Base-by-base conservation (phyloP, 2,329 filamentous ascomycete species). In the Zarea fungicola region DNA sequence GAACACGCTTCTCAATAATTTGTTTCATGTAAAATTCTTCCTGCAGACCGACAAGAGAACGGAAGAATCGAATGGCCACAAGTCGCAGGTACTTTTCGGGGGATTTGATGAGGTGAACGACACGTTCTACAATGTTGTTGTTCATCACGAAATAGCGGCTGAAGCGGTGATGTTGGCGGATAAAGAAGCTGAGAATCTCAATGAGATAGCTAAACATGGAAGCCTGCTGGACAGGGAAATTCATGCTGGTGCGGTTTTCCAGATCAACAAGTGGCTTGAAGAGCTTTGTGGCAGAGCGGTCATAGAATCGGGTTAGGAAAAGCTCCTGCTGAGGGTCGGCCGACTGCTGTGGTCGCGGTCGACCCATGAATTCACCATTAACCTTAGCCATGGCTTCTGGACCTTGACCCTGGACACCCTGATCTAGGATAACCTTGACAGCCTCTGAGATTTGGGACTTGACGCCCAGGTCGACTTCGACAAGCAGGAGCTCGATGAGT, bases 381-480 rank as follows among this genome's bases (percentile, higher is more conserved):
- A 76, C 76, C 63, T 84, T 83, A 2, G 74, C 73, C 52, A 81
- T 73, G 35, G 73, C 72, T 54, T 87, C 84, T 42, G 48, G 81
- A 8, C 57, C 65, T 41, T 71, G 71, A 5, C 60, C 56, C 3
- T 71, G 68, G 5, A 67, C 64, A 66, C 67, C 83, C 69, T 63
- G 89, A 75, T 97, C 93, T 29, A 99, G 77, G 10, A 99, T 75
- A 19, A 97, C 87, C 68, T 96, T 96, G 63, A 99, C 85, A 7
- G 92, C 89, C 70, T 99, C 93, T 3, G 91, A 90, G 60, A 97
- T 85, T 65, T 97, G 93, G 23, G 89, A 90, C 68, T 96, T 96
- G 54, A 97, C 90, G 1, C 93, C 93, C 14, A 97, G 74, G 62
- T 99, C 93, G 16, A 88, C 85, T 69, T 99, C 93, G 2, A 93